phyloP scores from a whole-genome alignment of 2,329 filamentous ascomycete genomes.

The Trichoderma atrobrunneum region DNA sequence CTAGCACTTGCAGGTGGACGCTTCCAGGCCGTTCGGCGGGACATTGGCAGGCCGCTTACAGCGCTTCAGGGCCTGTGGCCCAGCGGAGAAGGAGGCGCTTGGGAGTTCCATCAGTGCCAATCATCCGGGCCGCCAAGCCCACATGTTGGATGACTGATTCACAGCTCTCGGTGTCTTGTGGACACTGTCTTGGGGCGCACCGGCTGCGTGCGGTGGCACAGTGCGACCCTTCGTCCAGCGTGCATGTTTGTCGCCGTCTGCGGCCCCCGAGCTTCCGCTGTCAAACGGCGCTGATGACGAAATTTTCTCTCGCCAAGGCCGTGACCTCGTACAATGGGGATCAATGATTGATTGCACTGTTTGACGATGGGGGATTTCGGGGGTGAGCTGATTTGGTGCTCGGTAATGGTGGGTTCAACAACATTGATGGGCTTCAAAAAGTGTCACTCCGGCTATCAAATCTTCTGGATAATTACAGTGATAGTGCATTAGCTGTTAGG shows the following conservation, averaged over 20 bases:
- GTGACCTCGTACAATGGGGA: background rate
- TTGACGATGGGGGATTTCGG: background rate
- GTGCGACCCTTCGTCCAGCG: background rate
- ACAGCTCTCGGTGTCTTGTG: background rate
- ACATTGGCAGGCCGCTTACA: constrained; percentile 4
- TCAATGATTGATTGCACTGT: background rate
- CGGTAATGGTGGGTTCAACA: background rate
- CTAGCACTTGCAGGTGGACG: background rate
- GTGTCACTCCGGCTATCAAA: background rate
- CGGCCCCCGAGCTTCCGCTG: constrained; percentile 5
- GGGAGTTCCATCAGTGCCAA: background rate
- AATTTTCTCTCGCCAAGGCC: constrained; percentile 1
- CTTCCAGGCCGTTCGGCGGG: background rate
- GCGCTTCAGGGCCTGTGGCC: constrained; percentile 8
- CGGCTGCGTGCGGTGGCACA: background rate
- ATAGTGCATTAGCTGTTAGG: background rate
- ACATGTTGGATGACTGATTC: background rate
- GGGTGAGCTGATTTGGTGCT: background rate
- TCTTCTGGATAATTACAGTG: background rate
- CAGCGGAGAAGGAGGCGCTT: background rate
- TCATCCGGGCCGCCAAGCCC: constrained; percentile 14
- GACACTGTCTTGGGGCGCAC: constrained; percentile 4
- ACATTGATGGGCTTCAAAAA: background rate
- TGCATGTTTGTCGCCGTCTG: background rate
- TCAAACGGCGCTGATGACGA: constrained; percentile 1